These are phyloP conservation scores for Dunaliella primolecta DNA, from an alignment of 139 green algal species.

Conservation along the genomic window DNA sequence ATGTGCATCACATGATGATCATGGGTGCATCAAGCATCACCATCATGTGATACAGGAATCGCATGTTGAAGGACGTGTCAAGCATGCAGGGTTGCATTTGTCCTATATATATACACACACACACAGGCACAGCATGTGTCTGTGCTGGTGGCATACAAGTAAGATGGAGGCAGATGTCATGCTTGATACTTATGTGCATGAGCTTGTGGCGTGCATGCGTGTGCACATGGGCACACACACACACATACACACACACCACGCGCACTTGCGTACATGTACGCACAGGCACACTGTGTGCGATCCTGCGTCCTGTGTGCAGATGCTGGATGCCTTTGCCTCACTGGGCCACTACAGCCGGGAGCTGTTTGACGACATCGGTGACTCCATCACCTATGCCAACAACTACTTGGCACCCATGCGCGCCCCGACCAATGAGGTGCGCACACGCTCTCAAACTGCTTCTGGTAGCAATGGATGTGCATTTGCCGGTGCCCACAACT, in stretches of 20 bases:
- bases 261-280: not conserved
- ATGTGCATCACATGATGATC: too few relatives aligned
- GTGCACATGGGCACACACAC: not conserved
- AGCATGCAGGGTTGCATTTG: too few relatives aligned
- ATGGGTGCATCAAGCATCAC: too few relatives aligned
- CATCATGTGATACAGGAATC: too few relatives aligned
- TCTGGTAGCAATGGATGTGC: not conserved
- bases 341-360: slow-evolving; percentile 25
- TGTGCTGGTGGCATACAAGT: too few relatives aligned
- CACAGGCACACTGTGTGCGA: not conserved
- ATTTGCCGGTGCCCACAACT: not conserved
- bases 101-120: too few relatives aligned
- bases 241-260: not conserved
- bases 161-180: too few relatives aligned
- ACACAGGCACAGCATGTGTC: too few relatives aligned
- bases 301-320: too few relatives aligned
- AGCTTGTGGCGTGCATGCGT: too few relatives aligned
- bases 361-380: slow-evolving; percentile 42
- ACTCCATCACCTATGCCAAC: slow-evolving; percentile 51
- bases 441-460: not conserved
- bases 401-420: slow-evolving; percentile 48
- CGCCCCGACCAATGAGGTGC: not conserved
- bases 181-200: too few relatives aligned
- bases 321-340: slow-evolving; percentile 26
- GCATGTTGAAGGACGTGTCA: too few relatives aligned